Base-by-base conservation (phyloP, 2,329 filamentous ascomycete species). In the Davidsoniella australis region DNA sequence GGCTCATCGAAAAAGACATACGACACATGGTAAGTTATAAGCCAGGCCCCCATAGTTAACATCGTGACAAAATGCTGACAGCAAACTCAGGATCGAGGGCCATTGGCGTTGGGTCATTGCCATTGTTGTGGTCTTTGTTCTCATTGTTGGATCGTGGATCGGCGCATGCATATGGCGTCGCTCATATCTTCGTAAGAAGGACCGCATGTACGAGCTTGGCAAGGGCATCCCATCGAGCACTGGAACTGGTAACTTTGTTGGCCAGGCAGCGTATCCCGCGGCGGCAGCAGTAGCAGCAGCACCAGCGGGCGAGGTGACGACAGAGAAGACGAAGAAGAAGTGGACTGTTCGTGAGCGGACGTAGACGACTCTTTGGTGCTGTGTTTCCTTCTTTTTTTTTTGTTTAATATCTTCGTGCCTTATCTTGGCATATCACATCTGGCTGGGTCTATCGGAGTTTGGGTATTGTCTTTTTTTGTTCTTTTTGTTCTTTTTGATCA, bases 31-130 rank as follows among this genome's bases (percentile, higher is more conserved):
- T 49, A 47, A 20, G 50, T 26, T n/a, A 14, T 7, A n/a, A n/a
- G 16, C 9, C 36, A 36, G 17, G 6, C 20, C 20, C 12, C 5
- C 16, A 39, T 12, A 33, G 29, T 33, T 12, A 6, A 14, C 20
- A 36, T 37, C 7, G 16, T 29, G 9, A 36, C 23, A 16, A 49
- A 16, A 38, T 24, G 29, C 29, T 33, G 23, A 16, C 10, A n/a
- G 4, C 53, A 39, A 16, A 10, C 10, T 18, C 54, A 85, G 82
- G 82, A 65, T 84, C 45, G 70, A 72, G 6, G 71, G 68, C 24
- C 84, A 89, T 62, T 85, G 76, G 68, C 72, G 78, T 66, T 94
- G 85, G 85, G 75, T 93, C 42, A 71, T 89, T 54, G 85, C 91
- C 72, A 70, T 91, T 48, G 78, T 86, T 55, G 67, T 89, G 54